These are phyloP conservation scores for Tricholoma furcatifolium DNA, from an alignment of 768 basidiomycete species.

Conservation along the genomic window DNA sequence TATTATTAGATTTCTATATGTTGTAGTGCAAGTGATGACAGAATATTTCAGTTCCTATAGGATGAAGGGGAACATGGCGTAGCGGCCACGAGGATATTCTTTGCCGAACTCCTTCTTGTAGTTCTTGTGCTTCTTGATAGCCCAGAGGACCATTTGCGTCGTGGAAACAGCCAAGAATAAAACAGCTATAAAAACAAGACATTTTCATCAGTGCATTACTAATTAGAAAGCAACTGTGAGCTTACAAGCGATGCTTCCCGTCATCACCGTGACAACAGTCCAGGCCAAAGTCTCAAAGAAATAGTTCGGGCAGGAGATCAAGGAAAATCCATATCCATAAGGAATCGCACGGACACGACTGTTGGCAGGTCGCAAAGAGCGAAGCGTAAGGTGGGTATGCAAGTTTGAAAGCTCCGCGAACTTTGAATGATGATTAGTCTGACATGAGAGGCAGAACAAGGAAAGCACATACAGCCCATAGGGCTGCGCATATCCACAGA, in stretches of 20 bases:
- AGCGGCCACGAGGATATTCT: slow-evolving; percentile 72
- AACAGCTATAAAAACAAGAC: slow-evolving; percentile 39
- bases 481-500: slow-evolving; percentile 59
- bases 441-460: not conserved
- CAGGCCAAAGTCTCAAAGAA: slow-evolving; percentile 86
- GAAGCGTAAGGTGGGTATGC: slow-evolving; percentile 76
- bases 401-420: slow-evolving; percentile 86
- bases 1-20: too few species aligned
- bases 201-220: not conserved
- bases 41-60: slow-evolving; percentile 37
- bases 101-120: slow-evolving; percentile 96
- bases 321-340: slow-evolving; percentile 85
- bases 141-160: slow-evolving; percentile 83
- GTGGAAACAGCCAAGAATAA: slow-evolving; percentile 64
- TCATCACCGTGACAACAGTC: slow-evolving; percentile 71
- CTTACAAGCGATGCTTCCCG: slow-evolving; percentile 73
- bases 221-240: slow-evolving; percentile 12
- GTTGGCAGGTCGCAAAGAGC: slow-evolving; percentile 79
- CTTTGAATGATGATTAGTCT: slow-evolving; percentile 40
- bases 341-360: slow-evolving; percentile 83
- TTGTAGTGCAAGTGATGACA: too few species aligned
- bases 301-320: slow-evolving; percentile 93
- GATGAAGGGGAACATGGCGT: slow-evolving; percentile 78
- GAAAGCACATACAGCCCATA: slow-evolving; percentile 68
- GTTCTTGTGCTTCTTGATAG: slow-evolving; percentile 81